Base-by-base conservation (phyloP, 768 basidiomycete species). In the Xerocomellus intermedius region DNA sequence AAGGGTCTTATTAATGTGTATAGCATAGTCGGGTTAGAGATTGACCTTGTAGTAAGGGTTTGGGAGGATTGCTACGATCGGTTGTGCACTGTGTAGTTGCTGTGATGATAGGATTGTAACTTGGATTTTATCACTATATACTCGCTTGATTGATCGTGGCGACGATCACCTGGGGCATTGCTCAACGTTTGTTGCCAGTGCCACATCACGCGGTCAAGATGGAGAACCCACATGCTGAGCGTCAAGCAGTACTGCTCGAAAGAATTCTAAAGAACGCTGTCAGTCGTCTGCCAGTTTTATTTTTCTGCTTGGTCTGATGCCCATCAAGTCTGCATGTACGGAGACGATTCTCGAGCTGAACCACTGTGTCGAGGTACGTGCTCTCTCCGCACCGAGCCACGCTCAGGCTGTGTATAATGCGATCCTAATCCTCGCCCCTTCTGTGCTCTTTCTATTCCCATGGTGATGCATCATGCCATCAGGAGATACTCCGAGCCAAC, bases 191-290 rank as follows among this genome's bases (percentile, higher is more conserved):
- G 16, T 38, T 45, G 38, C 54, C 53, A 42, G 35, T 45, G 38
- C 54, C 53, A 42, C 56, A 52, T 42, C 52, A 57, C 53, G 17
- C 47, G 28, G 24, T 48, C 54, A 47, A 50, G 51, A 96, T 97
- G 94, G 93, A 97, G 73, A 96, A 96, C 70, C 94, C 94, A 21
- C 94, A 98, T 63, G 91, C 91, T 48, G 93, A 95, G 72, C 81
- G 90, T 41, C 94, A 98, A 68, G 92, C 91, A 32, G 86, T 94
- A 43, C 81, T 96, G 19, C 79, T 97, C 4, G 91, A 96, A 62
- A 82, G 94, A 26, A 94, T 98, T 63, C 75, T 93, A 24, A 95
- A 94, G 74, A 96, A 92, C 61, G 83, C 89, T 7, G 94, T 94
- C 58, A 59, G 86, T 77, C 13, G 9, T 38, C 39, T 38, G 26